phyloP scores from a whole-genome alignment of 176 grass and related monocot species.

The Chloris gayana region DNA sequence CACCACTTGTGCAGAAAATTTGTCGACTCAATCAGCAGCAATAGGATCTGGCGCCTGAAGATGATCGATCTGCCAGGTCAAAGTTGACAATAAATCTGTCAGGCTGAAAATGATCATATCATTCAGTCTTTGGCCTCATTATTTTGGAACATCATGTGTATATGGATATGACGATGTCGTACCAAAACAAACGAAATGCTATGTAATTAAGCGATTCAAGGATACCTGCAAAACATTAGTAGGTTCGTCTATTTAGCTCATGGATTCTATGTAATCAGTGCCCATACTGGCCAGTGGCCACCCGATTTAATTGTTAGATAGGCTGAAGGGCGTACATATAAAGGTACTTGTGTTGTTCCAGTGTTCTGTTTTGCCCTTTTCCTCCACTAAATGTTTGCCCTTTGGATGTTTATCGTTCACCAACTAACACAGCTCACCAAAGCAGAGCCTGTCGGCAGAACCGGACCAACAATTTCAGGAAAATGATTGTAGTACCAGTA shows the following conservation, averaged over 20 bases:
- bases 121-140: neutral
- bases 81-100: constrained; percentile 38
- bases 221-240: constrained; percentile 37
- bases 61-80: constrained; percentile 25
- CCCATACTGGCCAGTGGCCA: constrained; percentile 13
- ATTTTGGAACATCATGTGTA: constrained; percentile 50
- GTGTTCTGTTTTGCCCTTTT: neutral
- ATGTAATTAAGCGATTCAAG: constrained; percentile 27
- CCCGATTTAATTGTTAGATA: constrained; percentile 44
- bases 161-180: constrained; percentile 37
- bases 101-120: neutral
- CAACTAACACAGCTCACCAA: neutral
- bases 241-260: neutral
- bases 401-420: neutral
- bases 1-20: neutral
- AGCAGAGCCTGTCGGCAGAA: neutral
- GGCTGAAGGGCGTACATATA: constrained; percentile 4
- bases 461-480: neutral
- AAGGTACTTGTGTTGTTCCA: constrained; percentile 12
- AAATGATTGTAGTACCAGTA: neutral
- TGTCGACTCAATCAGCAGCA: neutral
- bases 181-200: constrained; percentile 32
- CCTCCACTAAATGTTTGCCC: neutral
- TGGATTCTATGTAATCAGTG: constrained; percentile 14
- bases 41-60: constrained; percentile 16